Conservation (phyloP, 2,329 filamentous ascomycete species). For the Penicillium sclerotigenum region DNA sequence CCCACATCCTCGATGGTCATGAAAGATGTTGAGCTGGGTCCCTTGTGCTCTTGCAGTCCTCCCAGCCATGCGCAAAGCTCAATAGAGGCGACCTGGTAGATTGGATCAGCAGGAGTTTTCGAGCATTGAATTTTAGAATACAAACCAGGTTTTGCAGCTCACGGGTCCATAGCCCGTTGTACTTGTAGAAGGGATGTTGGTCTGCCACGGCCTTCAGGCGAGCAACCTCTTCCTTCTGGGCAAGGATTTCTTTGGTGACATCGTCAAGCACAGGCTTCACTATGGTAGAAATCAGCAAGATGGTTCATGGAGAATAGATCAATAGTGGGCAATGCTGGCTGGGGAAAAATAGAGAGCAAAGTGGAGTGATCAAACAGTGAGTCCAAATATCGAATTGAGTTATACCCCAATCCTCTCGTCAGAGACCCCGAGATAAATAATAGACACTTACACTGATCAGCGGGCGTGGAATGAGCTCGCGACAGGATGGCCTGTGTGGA, state of each 20-base stretch:
- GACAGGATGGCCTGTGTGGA: slow-evolving; percentile 80
- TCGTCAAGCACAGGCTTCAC: slow-evolving; percentile 67
- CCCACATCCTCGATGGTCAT: slow-evolving; percentile 87
- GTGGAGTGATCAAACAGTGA: neutral
- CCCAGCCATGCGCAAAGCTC: slow-evolving; percentile 74
- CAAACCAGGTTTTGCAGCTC: slow-evolving; percentile 75
- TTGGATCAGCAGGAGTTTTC: slow-evolving; percentile 32
- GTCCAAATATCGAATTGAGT: neutral
- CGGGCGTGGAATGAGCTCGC: slow-evolving; percentile 82
- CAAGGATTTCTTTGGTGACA: slow-evolving; percentile 66
- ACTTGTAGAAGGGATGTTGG: slow-evolving; percentile 95
- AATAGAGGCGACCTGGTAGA: slow-evolving; percentile 56
- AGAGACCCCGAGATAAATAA: slow-evolving; percentile 7
- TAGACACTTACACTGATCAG: slow-evolving; percentile 53
- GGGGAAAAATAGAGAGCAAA: neutral
- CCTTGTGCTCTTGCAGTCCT: slow-evolving; percentile 59
- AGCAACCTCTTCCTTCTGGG: slow-evolving; percentile 67
- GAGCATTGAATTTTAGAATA: slow-evolving; percentile 23
- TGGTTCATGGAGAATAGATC: neutral
- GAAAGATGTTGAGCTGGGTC: slow-evolving; percentile 62
- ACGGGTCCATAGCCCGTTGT: slow-evolving; percentile 82
- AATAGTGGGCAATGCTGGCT: too few relatives aligned
- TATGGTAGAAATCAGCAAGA: slow-evolving; percentile 34
- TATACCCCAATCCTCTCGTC: neutral
- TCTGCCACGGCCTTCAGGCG: slow-evolving; percentile 72